Evolutionary conservation across 1,284 basidiomycete genomes (phyloP).

Genomic region (Hypsizygus ulmarius): DNA sequence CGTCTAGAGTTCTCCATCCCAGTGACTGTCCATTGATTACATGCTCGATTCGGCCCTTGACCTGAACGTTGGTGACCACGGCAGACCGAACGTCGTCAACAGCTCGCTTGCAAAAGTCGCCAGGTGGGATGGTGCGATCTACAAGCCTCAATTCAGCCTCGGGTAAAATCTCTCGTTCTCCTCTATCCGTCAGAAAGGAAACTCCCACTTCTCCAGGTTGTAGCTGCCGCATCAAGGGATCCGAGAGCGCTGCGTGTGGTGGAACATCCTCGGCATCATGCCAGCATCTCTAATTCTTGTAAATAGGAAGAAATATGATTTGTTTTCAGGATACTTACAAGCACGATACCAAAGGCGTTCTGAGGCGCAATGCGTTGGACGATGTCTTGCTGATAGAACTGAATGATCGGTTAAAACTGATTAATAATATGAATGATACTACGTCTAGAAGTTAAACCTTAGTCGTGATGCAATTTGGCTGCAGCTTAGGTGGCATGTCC

Average conservation of each 20-base stretch:
- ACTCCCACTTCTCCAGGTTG: conserved; percentile 81
- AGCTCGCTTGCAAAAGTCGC: conserved; percentile 83
- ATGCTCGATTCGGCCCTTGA: conserved; percentile 71
- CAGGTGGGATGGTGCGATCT: conserved; percentile 77
- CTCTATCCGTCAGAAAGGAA: conserved; percentile 57
- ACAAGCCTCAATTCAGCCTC: conserved; percentile 72
- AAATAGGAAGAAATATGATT: not conserved
- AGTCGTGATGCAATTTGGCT: conserved; percentile 17
- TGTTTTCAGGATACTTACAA: conserved; percentile 37
- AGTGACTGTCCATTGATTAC: conserved; percentile 65
- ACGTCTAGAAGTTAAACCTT: conserved; percentile 20
- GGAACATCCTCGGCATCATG: conserved; percentile 73
- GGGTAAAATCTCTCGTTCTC: conserved; percentile 65
- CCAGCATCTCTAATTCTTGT: conserved; percentile 64
- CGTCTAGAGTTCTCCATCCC: conserved; percentile 61
- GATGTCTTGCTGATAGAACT: conserved; percentile 80
- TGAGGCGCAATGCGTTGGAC: conserved; percentile 51
- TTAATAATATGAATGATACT: not conserved
- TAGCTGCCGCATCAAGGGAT: conserved; percentile 77
- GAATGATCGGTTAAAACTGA: conserved; percentile 3
- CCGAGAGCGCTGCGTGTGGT: conserved; percentile 42
- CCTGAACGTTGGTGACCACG: conserved; percentile 63
- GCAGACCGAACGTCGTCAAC: conserved; percentile 76
- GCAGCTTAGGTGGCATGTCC: conserved; percentile 16
- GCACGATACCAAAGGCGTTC: conserved; percentile 47